Base-by-base conservation (phyloP, 495 filamentous ascomycete genomes). In the Neurospora terricola region DNA sequence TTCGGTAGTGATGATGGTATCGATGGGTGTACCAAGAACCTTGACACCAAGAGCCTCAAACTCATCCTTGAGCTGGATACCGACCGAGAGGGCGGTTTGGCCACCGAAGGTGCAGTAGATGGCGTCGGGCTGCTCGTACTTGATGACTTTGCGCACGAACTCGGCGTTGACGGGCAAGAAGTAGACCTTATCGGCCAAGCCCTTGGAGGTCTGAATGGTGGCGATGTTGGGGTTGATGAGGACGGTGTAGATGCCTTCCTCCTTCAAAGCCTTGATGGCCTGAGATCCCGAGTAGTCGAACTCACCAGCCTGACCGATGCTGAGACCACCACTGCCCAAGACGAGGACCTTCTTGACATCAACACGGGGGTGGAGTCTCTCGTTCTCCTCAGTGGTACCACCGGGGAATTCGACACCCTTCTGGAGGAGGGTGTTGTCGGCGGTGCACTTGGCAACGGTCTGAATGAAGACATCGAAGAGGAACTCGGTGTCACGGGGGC, bases 211-310 rank as follows among this genome's bases (percentile, higher is more conserved):
- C 82, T 99, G 95, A 78, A 99, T 99, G 37, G 95, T 99, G 43
- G 95, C 95, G 77, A 99, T 99, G 81, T 99, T 99, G 68, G 95
- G 96, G 83, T 99, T 99, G 85, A 99, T 94, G 72, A 99, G 89
- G 73, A 99, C 90, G 3, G 96, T 97, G 76, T 93, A 90, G 74
- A 99, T 94, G 73, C 92, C 92, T 76, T 96, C 95, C 82, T 98
- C 95, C 83, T 97, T 99, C 72, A 99, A 84, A 21, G 95, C 95
- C 86, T 98, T 98, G 78, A 98, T 92, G 37, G 95, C 95, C 81
- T 96, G 89, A 80, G 89, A 92, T 81, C 94, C 95, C n/a, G 95
- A 97, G 83, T 98, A 97, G 82, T 97, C 94, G 77, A 98, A 98
- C 83, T 98, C 95, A 79, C 95, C 95, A 75, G 95, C 94, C 82